Base-by-base conservation (phyloP, 495 filamentous ascomycete species). In the Tuber calosporum region DNA sequence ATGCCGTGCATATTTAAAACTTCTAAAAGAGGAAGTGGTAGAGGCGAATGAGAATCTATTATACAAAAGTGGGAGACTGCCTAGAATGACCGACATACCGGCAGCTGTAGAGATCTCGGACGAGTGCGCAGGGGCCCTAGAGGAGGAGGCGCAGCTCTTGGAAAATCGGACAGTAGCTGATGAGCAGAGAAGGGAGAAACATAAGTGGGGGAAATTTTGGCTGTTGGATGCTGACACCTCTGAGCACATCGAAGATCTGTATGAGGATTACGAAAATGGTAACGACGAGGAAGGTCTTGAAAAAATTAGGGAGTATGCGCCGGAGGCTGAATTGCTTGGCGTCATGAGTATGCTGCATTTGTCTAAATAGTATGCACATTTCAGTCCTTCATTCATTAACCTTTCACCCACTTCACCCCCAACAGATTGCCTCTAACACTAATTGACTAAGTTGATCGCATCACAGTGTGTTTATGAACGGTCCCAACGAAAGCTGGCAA, bases 401-500 rank as follows among this genome's bases (percentile, higher is more conserved):
- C 69, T 19, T 66, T 67, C 68, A 26, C 58, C 71, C 11, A 34
- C 26, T 4, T 34, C 30, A 19, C 26, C 30, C 48, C 48, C 1
- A 58, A 4, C 15, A 2, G 26, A 30, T 58, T 4, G 26, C 20
- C n/a, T 13, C 11, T 4, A 4, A 62, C 9, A 34, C 7, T 30
- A 34, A 62, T 75, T 73, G 76, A 78, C 76, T 40, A 67, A 77
- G 68, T 73, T 68, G 43, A 77, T 77, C 70, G 41, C 8, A 77
- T 69, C 40, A 77, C 36, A 84, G 84, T 5, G 53, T 94, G 1
- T 95, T 96, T 79, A 96, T 97, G 93, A 94, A 95, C 81, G 86
- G 43, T 72, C 80, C 67, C 73, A 80, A 58, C 34, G 87, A 90
- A 53, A 85, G 89, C 68, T 96, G 91, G 91, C 83, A 79, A 22